Evolutionary conservation across 1,139 yeast species (phyloP).

Genomic region (Torulaspora globosa): DNA sequence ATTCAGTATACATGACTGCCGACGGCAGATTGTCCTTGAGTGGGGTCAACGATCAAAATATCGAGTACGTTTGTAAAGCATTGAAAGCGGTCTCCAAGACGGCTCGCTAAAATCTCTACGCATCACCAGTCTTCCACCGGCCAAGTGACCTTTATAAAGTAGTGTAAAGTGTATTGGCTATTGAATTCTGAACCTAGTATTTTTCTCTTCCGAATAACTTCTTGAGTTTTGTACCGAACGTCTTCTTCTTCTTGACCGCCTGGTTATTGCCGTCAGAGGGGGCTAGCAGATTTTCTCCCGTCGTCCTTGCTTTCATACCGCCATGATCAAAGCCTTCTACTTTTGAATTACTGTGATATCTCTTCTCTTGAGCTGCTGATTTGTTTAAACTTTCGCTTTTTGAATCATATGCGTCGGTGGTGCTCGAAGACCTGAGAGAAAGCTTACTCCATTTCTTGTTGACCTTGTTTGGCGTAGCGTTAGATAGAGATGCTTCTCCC

Average conservation of each 20-base stretch:
- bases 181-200: background rate
- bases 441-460: constrained; percentile 22
- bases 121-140: background rate
- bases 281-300: constrained; percentile 3
- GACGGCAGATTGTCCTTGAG: constrained; percentile 93
- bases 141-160: background rate
- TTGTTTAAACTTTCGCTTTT: constrained; percentile 6
- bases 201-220: constrained; percentile 52
- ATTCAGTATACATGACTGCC: constrained; percentile 75
- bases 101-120: background rate
- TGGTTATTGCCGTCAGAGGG: constrained; percentile 12
- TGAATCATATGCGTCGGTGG: constrained; percentile 11
- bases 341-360: constrained; percentile 11
- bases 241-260: constrained; percentile 43
- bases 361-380: constrained; percentile 9
- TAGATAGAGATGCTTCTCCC: constrained; percentile 6
- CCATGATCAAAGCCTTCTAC: constrained; percentile 8
- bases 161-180: background rate
- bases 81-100: constrained; percentile 17
- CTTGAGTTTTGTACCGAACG: constrained; percentile 52
- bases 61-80: constrained; percentile 49
- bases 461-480: constrained; percentile 14
- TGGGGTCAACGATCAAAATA: constrained; percentile 76
- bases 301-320: constrained; percentile 6
- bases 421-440: constrained; percentile 27